Conservation (phyloP, 2,329 filamentous ascomycete genomes). For the Fusarium albidum region DNA sequence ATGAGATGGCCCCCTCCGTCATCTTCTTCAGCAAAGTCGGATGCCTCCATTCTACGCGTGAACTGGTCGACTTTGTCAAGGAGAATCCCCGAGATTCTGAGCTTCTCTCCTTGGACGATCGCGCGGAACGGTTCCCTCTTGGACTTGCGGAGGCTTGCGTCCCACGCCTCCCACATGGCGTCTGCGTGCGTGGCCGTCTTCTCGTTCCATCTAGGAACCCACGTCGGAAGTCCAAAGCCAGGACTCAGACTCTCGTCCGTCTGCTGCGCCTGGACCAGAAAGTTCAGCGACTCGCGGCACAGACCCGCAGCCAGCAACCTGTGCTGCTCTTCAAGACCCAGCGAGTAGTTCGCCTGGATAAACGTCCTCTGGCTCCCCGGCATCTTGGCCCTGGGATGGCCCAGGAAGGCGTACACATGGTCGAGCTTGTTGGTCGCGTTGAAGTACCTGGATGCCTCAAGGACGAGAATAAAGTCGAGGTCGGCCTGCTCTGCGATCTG, state of each 20-base stretch:
- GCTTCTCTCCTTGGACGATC: background rate
- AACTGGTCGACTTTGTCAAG: constrained; percentile 4
- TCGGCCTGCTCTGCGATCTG: background rate
- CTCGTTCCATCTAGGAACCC: constrained; percentile 8
- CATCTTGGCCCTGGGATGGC: constrained; percentile 6
- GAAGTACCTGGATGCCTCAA: constrained; percentile 14
- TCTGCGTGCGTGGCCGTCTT: constrained; percentile 5
- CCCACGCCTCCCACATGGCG: constrained; percentile 17
- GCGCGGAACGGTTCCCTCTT: background rate
- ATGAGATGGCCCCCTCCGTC: constrained; percentile 1
- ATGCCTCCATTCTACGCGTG: background rate
- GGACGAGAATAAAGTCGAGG: constrained; percentile 15
- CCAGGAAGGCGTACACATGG: constrained; percentile 12
- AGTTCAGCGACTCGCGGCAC: constrained; percentile 1
- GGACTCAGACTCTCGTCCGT: background rate
- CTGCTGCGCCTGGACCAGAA: constrained; percentile 2
- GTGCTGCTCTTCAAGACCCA: constrained; percentile 9
- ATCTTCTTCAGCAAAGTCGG: background rate
- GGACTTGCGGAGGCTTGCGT: constrained; percentile 10
- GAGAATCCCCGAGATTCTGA: background rate
- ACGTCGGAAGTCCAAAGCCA: background rate
- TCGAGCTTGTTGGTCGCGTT: constrained; percentile 14
- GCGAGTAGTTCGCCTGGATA: constrained; percentile 9
- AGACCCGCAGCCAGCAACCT: background rate
- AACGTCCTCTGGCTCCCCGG: background rate